Evolutionary conservation across 2,329 filamentous ascomycete genomes (phyloP).

Genomic region (Torrubiella hemipterigena): DNA sequence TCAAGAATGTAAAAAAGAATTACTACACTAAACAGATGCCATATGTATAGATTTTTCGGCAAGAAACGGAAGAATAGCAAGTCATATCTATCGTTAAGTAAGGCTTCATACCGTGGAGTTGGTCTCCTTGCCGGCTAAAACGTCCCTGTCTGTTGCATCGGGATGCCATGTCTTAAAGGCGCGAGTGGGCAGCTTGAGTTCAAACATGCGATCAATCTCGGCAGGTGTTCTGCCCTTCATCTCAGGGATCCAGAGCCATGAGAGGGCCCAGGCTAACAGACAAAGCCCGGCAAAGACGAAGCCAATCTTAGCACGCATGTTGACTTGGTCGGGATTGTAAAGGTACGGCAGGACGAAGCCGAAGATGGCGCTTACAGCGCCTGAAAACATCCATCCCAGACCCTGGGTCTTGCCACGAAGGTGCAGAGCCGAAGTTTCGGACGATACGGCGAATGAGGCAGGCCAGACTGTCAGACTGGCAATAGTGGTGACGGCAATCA

Average conservation of each 20-base stretch:
- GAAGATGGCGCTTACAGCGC: slow-evolving; percentile 27
- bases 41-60: too few relatives aligned
- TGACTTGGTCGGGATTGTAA: slow-evolving; percentile 27
- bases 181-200: slow-evolving; percentile 13
- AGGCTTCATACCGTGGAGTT: too few relatives aligned
- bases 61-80: too few relatives aligned
- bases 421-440: slow-evolving; percentile 29
- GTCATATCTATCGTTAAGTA: too few relatives aligned
- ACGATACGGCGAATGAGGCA: slow-evolving; percentile 25
- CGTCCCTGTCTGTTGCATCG: too few relatives aligned
- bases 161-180: too few relatives aligned
- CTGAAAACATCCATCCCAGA: slow-evolving; percentile 28
- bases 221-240: slow-evolving; percentile 34
- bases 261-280: slow-evolving; percentile 19
- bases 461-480: slow-evolving; percentile 30
- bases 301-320: slow-evolving; percentile 27
- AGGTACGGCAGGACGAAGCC: slow-evolving; percentile 37
- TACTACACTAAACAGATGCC: too few relatives aligned
- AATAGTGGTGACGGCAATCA: slow-evolving; percentile 31
- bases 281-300: slow-evolving; percentile 26
- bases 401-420: slow-evolving; percentile 30
- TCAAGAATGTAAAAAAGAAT: too few relatives aligned
- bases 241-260: slow-evolving; percentile 37
- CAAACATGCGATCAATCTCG: slow-evolving; percentile 33
- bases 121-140: too few relatives aligned